These are phyloP conservation scores for Fusarium xyrophilum DNA, from an alignment of 2,329 filamentous ascomycete species.

Conservation along the genomic window DNA sequence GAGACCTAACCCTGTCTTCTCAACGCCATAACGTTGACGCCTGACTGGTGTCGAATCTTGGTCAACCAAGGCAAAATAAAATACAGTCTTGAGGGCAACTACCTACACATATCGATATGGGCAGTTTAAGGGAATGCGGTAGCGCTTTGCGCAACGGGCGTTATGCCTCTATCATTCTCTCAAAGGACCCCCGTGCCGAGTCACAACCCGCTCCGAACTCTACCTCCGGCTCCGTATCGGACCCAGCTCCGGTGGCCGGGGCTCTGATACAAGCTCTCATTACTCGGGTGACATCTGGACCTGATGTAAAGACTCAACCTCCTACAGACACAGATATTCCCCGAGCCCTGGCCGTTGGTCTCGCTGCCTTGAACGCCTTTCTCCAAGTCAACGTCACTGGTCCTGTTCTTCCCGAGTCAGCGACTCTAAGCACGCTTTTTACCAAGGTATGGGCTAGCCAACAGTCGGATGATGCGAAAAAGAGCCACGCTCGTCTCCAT, in stretches of 20 bases:
- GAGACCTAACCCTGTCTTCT: constrained; percentile 34
- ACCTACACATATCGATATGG: constrained; percentile 8
- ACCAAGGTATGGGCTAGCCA: constrained; percentile 48
- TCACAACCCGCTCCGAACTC: constrained; percentile 25
- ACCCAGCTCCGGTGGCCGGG: constrained; percentile 33
- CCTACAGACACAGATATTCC: constrained; percentile 4
- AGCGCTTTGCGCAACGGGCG: constrained; percentile 36
- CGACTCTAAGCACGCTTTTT: constrained; percentile 48
- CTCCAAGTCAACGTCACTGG: constrained; percentile 89
- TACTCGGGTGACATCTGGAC: constrained; percentile 15
- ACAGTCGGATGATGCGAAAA: constrained; percentile 5
- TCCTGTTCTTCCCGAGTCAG: constrained; percentile 65
- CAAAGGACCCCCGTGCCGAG: constrained; percentile 14
- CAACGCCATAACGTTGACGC: constrained; percentile 22
- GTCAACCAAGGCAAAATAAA: background rate
- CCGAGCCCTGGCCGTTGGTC: constrained; percentile 41
- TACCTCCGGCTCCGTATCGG: constrained; percentile 30
- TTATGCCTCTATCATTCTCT: constrained; percentile 38
- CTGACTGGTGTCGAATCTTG: constrained; percentile 8
- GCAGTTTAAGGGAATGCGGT: constrained; percentile 11
- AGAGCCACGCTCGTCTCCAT: constrained; percentile 52
- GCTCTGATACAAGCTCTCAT: constrained; percentile 34
- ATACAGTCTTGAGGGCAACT: background rate
- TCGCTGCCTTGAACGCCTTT: constrained; percentile 71
- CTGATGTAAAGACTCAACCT: constrained; percentile 1